Base-by-base conservation (phyloP, 192 early-diverging fungal species). In the Backusella morwellensis region DNA sequence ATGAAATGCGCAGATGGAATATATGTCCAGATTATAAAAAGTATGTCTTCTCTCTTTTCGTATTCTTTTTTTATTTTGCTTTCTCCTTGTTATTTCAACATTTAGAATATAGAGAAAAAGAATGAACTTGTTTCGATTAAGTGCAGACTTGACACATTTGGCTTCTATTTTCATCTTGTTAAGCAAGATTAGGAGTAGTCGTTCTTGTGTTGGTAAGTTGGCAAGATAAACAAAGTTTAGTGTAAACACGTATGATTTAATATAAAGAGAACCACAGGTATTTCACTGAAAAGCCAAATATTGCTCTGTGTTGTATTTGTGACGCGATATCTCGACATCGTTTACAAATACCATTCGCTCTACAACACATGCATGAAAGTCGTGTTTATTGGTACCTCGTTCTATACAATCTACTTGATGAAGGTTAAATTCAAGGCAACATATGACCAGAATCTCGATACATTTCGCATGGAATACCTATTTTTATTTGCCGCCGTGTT, bases 301-400 rank as follows among this genome's bases (percentile, higher is more conserved):
- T 88, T 99, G 38, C 97, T 97, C 77, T 86, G 95, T 35, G 67
- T 94, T 38, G 96, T 99, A 6, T 99, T 99, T 81, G 78, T 90
- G 73, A 92, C 97, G 32, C 93, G 98, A 66, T 99, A 99, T 81
- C 85, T 96, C 35, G 98, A 99, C 81, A 87, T 99, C 70, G 88
- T 95, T 74, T 85, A 85, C 35, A 76, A 82, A 41, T 97, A 87
- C 72, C 70, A 91, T 59, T 95, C 95, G 0, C 77, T 97, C 17
- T 99, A 99, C 89, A 98, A 99, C 88, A 90, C 94, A 41, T 78
- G 92, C 23, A 97, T 97, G 97, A 98, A 99, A 88, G 42, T 96
- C 12, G 95, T 99, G 81, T 99, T 99, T 84, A 94, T 99, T 72
- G 84, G 84, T 0, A 88, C 95, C 7, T 90, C 95, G 6, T 84